A percentile compares a stretch with the other conserved stretches of the same genome.
These are phyloP conservation scores for Globisporangium paroecandrum DNA, from an alignment of 352 stramenopile species.

Conservation along the genomic window DNA sequence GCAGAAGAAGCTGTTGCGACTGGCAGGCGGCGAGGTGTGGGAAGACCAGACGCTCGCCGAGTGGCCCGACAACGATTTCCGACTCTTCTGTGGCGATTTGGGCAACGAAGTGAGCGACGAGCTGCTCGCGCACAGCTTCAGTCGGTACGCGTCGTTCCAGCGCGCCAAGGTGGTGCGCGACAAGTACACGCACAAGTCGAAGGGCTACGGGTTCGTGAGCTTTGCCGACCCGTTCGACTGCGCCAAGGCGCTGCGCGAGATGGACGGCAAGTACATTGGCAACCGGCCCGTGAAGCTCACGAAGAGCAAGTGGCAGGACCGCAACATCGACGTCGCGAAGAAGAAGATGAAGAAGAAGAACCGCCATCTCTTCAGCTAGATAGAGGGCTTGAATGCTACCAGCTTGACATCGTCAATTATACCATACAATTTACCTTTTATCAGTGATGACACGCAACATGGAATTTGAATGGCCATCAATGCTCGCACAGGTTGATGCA, in stretches of 20 bases:
- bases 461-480: background rate
- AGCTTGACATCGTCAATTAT: background rate
- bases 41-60: conserved; percentile 90
- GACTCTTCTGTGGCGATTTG: conserved; percentile 95
- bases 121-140: conserved; percentile 75
- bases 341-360: conserved; percentile 89
- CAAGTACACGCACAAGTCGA: conserved; percentile 86
- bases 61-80: conserved; percentile 96
- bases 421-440: background rate
- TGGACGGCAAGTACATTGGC: conserved; percentile 96
- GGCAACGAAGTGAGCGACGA: conserved; percentile 92
- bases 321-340: conserved; percentile 87
- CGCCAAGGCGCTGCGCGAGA: conserved; percentile 92
- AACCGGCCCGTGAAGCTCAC: conserved; percentile 93
- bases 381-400: background rate
- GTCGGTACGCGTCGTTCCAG: conserved; percentile 72
- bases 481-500: background rate
- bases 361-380: conserved; percentile 61
- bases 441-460: background rate
- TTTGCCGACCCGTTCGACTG: conserved; percentile 93
- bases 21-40: conserved; percentile 88
- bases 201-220: conserved; percentile 95
- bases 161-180: conserved; percentile 77
- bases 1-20: conserved; percentile 55
- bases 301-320: conserved; percentile 94